These are phyloP conservation scores for Spatholobus suberectus DNA, from an alignment of 306 rosid genomes.

Conservation along the genomic window DNA sequence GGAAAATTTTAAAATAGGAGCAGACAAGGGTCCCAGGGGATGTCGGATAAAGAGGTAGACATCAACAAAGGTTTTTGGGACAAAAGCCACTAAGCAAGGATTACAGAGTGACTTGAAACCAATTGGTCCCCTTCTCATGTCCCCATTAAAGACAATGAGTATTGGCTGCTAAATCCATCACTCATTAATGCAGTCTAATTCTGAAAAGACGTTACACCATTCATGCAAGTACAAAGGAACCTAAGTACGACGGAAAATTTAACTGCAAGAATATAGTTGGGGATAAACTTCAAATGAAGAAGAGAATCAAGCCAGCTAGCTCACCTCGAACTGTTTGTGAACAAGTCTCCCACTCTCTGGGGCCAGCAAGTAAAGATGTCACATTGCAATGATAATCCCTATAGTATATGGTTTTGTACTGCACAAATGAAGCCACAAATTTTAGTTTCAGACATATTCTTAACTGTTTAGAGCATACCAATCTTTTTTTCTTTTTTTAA, in stretches of 20 bases:
- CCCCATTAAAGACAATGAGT: conserved; percentile 60
- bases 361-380: conserved; percentile 18
- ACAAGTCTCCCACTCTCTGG: background rate
- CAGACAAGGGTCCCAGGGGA: conserved; percentile 72
- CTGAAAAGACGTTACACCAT: conserved; percentile 61
- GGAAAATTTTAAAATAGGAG: conserved; percentile 31
- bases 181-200: conserved; percentile 61
- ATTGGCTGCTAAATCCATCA: conserved; percentile 67
- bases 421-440: background rate
- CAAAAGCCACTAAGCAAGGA: conserved; percentile 68
- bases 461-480: background rate
- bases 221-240: conserved; percentile 45
- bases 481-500: background rate
- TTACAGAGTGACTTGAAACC: conserved; percentile 70
- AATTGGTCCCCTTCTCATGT: conserved; percentile 80
- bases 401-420: conserved; percentile 5
- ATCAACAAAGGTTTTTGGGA: conserved; percentile 61
- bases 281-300: conserved; percentile 25
- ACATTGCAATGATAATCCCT: background rate
- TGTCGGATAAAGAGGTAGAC: conserved; percentile 82
- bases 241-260: conserved; percentile 22
- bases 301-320: conserved; percentile 29
- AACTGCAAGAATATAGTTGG: conserved; percentile 29
- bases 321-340: background rate
- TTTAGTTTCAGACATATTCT: background rate